Conservation (phyloP, 371 early-diverging fungal genomes). For the Chytridium lagenaria region DNA sequence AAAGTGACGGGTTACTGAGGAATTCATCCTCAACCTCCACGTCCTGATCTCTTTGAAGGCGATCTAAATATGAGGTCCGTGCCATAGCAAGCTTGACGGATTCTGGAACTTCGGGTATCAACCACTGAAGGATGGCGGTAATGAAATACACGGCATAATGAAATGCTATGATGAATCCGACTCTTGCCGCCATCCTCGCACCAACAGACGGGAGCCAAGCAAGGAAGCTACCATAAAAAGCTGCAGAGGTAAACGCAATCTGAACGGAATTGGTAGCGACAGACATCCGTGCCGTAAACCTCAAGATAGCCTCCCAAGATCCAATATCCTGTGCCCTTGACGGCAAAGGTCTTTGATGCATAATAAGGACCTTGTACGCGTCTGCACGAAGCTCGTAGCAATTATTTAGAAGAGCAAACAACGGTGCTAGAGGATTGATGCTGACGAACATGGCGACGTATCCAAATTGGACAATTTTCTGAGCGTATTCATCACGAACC, state of each 20-base stretch:
- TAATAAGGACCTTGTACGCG: constrained; percentile 38
- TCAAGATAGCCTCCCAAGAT: constrained; percentile 58
- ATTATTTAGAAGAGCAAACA: constrained; percentile 66
- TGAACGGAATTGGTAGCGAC: constrained; percentile 62
- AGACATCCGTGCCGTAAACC: constrained; percentile 48
- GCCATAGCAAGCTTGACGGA: constrained; percentile 54
- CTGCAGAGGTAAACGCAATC: constrained; percentile 58
- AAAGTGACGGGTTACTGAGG: constrained; percentile 15
- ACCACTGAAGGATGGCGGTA: constrained; percentile 43
- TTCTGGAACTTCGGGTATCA: constrained; percentile 54
- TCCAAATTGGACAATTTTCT: constrained; percentile 63
- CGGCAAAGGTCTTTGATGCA: constrained; percentile 54
- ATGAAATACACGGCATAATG: constrained; percentile 47
- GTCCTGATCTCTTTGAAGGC: constrained; percentile 32
- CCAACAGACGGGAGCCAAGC: constrained; percentile 2
- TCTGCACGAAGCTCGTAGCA: constrained; percentile 61
- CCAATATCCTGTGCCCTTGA: constrained; percentile 48
- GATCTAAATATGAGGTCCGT: constrained; percentile 50
- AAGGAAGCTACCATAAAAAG: constrained; percentile 29
- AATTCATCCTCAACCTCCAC: constrained; percentile 35
- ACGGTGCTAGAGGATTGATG: constrained; percentile 71
- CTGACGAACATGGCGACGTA: constrained; percentile 64
- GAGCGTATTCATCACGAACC: constrained; percentile 36
- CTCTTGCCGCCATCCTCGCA: constrained; percentile 40
- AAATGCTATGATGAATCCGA: constrained; percentile 59